Percentiles rank a stretch among this genome's conserved stretches.
Evolutionary conservation across 768 basidiomycete genomes (phyloP).

Genomic region (Plicaturopsis crispa): DNA sequence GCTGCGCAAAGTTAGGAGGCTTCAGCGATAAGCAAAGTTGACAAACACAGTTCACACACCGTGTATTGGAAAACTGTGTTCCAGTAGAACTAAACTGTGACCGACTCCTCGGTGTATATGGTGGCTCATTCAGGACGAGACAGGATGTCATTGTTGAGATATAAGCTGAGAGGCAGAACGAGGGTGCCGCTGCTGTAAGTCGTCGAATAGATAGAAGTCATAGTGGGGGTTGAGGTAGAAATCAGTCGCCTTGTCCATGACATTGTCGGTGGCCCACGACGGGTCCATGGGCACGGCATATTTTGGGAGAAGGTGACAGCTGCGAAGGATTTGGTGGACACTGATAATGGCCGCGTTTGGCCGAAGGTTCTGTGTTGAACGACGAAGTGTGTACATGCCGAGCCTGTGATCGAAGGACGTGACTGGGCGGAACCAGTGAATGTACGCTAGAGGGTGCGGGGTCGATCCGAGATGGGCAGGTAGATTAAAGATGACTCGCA

Average conservation of each 20-base stretch:
- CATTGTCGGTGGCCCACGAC: constrained; percentile 12
- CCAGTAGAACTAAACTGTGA: no score
- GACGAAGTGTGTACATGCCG: not conserved
- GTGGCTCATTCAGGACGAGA: no score
- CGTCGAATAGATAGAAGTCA: constrained; percentile 10
- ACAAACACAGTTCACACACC: no score
- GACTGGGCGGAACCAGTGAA: constrained; percentile 17
- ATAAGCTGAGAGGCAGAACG: no score
- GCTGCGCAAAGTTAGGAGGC: no score
- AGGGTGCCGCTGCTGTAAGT: no score
- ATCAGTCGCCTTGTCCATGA: constrained; percentile 11
- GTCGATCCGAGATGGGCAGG: constrained; percentile 3
- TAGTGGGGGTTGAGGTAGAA: constrained; percentile 11
- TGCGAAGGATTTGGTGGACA: constrained; percentile 6
- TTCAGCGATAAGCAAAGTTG: no score
- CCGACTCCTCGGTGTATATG: no score
- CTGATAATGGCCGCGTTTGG: constrained; percentile 12
- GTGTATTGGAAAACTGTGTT: no score
- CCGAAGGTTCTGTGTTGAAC: constrained; percentile 5
- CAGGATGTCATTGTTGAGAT: no score
- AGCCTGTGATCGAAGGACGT: not conserved
- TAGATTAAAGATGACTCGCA: constrained; percentile 9
- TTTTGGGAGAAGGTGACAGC: constrained; percentile 17
- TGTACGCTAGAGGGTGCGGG: constrained; percentile 13
- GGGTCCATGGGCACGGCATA: constrained; percentile 6